phyloP scores from a whole-genome alignment of 306 rosid genomes.

The Ziziphus jujuba region DNA sequence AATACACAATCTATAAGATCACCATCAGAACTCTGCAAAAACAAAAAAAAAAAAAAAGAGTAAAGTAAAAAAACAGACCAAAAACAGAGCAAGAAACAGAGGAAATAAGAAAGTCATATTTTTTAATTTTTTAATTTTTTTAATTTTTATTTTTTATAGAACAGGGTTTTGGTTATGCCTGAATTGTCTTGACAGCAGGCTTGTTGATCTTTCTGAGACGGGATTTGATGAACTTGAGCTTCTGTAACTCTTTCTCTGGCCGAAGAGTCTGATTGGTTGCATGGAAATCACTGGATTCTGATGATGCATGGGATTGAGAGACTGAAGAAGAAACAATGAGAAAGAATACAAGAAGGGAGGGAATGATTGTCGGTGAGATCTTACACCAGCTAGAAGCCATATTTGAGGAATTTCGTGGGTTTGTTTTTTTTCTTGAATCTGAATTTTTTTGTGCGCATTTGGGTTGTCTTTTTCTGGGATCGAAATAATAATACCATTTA shows the following conservation, averaged over 20 bases:
- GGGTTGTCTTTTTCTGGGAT: constrained; percentile 42
- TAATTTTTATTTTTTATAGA: background rate
- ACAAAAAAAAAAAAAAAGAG: background rate
- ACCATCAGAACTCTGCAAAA: constrained; percentile 79
- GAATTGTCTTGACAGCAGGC: constrained; percentile 76
- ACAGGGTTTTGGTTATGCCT: constrained; percentile 31
- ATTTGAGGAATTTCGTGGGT: constrained; percentile 34
- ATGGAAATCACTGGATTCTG: constrained; percentile 23
- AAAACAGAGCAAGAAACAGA: constrained; percentile 25
- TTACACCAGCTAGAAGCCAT: constrained; percentile 71
- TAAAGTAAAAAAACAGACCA: constrained; percentile 11
- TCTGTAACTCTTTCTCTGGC: constrained; percentile 55
- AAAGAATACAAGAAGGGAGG: constrained; percentile 46
- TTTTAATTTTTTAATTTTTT: background rate
- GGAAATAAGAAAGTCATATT: constrained; percentile 13
- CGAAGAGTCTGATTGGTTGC: constrained; percentile 53
- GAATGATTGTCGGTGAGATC: constrained; percentile 41
- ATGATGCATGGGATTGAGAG: constrained; percentile 49
- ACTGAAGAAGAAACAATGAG: constrained; percentile 48
- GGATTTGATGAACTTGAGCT: constrained; percentile 46
- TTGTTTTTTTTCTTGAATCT: constrained; percentile 39
- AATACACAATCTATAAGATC: constrained; percentile 83
- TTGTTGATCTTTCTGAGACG: constrained; percentile 76
- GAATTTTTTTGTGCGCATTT: constrained; percentile 40
- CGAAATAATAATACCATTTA: constrained; percentile 35